These are phyloP conservation scores for Hordeum vulgare DNA, from an alignment of 176 grass and related monocot genomes.

Conservation along the genomic window MorexV3_pseudomolecules_assembly NC_058522.1:70872941-70873440, in stretches of 20 bases:
- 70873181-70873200: not conserved
- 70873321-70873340: not conserved
- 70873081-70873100: not conserved
- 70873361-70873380: not conserved
- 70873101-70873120: not conserved
- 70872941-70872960: not conserved
- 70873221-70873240: not conserved
- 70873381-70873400: not conserved
- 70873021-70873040: not conserved
- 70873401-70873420: not conserved
- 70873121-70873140: not conserved
- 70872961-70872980: not conserved
- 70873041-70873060: not conserved
- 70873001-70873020: not conserved
- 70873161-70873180: not conserved
- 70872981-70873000: not conserved
- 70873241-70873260: not conserved
- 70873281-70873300: not conserved
- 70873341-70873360: not conserved
- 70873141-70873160: not conserved
- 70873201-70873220: not conserved
- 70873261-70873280: not conserved
- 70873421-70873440: not conserved
- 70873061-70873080: not conserved
- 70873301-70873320: not conserved